Evolutionary conservation across 208 protist genomes (phyloP), one percentile per base, ranked within the genome.

Genomic region (Leishmania guyanensis): DNA sequence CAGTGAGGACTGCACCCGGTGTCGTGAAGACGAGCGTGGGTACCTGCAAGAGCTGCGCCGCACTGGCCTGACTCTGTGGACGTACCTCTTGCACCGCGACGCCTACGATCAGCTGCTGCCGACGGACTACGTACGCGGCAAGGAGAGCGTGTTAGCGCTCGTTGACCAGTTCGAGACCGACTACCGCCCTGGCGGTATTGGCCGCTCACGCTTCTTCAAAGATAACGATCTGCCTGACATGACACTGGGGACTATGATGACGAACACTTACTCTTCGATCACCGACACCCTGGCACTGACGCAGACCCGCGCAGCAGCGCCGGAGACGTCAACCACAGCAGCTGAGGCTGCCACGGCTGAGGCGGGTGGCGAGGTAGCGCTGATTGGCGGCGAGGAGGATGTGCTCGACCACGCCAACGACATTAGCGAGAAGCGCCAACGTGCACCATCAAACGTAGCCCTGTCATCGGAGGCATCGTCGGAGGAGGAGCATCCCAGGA

Each of bases 131-230:
- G 58, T 74, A 22, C 85, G 84, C 12, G 94, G 92, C 51, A 85
- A 88, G 58, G 84, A 88, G 39, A 89, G 88, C 39, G 88, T 97
- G 43, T 58, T 95, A 20, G 72, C 70, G 20, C 79, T 93, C 5
- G 89, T 94, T 39, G 81, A 86, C 1, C 91, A 92, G 73, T 91
- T 97, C 48, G 89, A 86, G 58, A 75, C 88, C 65, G 94, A 97
- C 82, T 97, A 97, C 86, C 91, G 86, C 69, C 84, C 89, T 5
- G 91, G 90, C 43, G 94, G 94, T n/a, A 68, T 97, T 56, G 94
- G 86, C 16, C 90, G 92, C 48, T 36, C 82, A 53, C 84, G 86
- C 33, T 97, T 95, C 82, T 73, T 94, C 36, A 90, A 95, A 80
- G 71, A 90, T 33, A 95, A 95, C 75, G 89, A 90, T 60, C 88